These are phyloP conservation scores for Austroboletus festivus DNA, from an alignment of 768 basidiomycete species.

Conservation along the genomic window DNA sequence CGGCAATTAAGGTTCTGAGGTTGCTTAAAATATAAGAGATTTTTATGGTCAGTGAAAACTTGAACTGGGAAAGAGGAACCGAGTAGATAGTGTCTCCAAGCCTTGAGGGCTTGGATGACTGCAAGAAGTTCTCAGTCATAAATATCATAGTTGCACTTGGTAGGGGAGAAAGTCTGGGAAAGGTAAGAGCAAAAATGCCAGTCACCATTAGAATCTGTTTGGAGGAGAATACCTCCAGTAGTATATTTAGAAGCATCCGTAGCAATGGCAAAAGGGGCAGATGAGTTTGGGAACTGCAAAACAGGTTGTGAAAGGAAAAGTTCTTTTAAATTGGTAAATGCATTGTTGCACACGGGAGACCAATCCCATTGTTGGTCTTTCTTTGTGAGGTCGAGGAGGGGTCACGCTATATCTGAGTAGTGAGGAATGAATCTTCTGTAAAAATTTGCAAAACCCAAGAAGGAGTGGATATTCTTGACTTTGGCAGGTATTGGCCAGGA, in stretches of 20 bases:
- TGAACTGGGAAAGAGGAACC: neutral
- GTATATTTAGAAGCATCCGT: neutral
- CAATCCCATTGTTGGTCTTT: neutral
- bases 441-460: constrained; percentile 11
- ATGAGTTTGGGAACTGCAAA: neutral
- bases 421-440: constrained; percentile 32
- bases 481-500: constrained; percentile 27
- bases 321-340: neutral
- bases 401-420: constrained; percentile 32
- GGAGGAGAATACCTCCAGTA: neutral
- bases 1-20: neutral
- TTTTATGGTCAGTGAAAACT: neutral
- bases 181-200: neutral
- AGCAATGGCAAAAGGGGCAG: neutral
- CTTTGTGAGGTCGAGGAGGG: constrained; percentile 4
- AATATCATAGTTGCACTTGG: neutral
- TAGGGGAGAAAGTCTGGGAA: neutral
- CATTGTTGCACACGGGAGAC: neutral
- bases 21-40: neutral
- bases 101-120: neutral
- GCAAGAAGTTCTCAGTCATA: neutral
- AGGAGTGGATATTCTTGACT: neutral
- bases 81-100: neutral
- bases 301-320: neutral
- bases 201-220: neutral